Conservation (phyloP, 495 filamentous ascomycete species). For the Hypoxylon lenormandii region DNA sequence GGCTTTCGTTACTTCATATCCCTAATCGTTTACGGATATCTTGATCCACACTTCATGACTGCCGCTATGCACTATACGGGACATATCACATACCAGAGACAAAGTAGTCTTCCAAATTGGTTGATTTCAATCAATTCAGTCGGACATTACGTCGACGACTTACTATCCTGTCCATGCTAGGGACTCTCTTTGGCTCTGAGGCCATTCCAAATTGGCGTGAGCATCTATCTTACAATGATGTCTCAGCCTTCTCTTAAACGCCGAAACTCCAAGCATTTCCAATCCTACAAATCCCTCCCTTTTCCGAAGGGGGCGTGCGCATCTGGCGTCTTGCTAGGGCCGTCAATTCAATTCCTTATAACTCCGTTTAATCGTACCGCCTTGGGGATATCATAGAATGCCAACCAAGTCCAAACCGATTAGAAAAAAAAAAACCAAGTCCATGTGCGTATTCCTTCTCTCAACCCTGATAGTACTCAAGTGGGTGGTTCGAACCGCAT, state of each 20-base stretch:
- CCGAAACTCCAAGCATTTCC: conserved; percentile 5
- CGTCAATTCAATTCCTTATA: conserved; percentile 3
- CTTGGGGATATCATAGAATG: conserved; percentile 33
- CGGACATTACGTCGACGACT: conserved; percentile 25
- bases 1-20: too few species aligned
- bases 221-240: not conserved
- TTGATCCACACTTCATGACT: not conserved
- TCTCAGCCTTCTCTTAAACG: conserved; percentile 1
- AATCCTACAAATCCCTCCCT: conserved; percentile 3
- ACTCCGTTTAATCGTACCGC: conserved; percentile 30
- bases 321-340: not conserved
- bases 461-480: too few species aligned
- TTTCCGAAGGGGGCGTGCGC: not conserved
- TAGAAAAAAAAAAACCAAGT: conserved; percentile 10
- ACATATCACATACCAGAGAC: not conserved
- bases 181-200: conserved; percentile 5
- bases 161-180: conserved; percentile 3
- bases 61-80: not conserved
- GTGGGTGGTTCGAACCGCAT: too few species aligned
- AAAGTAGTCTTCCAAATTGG: not conserved
- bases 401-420: conserved; percentile 6
- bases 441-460: not conserved
- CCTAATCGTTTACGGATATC: too few species aligned
- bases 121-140: conserved; percentile 9
- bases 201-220: not conserved